Evolutionary conservation across 495 filamentous ascomycete genomes (phyloP), one percentile per base, ranked within the genome.

Genomic region (Aspergillus bridgeri): DNA sequence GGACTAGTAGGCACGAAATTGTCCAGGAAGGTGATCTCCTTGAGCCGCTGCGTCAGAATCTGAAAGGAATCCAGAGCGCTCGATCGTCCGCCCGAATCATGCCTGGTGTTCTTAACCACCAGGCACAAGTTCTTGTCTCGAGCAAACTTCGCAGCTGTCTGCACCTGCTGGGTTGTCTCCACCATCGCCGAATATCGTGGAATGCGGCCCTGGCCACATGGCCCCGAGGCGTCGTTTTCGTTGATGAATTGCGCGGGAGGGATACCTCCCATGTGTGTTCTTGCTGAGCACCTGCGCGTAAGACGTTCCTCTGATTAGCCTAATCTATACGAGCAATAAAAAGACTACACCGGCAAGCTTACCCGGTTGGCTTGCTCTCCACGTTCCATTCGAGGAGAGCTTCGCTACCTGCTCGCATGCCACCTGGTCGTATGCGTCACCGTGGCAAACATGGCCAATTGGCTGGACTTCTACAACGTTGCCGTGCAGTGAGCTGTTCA

Each of bases 101-200:
- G 83, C 6, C 81, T 81, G 0, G 81, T 84, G 63, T 86, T 86
- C n/a, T 79, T 81, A 42, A 86, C 74, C 21, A 79, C 66, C 7
- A 84, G 62, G 7, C 78, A 77, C 19, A 86, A 66, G 59, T 79
- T 81, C 54, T 80, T 68, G n/a, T 74, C 54, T 6, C 63, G 61
- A 0, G 80, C 79, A 50, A 76, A 82, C 47, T 72, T 67, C 33
- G 80, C 70, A 11, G 76, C 80, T 0, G 70, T 69, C 5, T 78
- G 75, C 42, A 82, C 77, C 4, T 62, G 24, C 2, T 33, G 17
- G 0, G 42, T 50, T 1, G 58, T 50, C 0, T 56, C 13, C 8
- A 60, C 65, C 8, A 38, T 15, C 2, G 53, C 54, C 5, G 63
- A 51, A 38, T 65, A 68, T 5, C 20, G 27, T 3, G 60, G 44